Base-by-base conservation (phyloP, 257 asterid species). In the Haberlea rhodopensis region DNA sequence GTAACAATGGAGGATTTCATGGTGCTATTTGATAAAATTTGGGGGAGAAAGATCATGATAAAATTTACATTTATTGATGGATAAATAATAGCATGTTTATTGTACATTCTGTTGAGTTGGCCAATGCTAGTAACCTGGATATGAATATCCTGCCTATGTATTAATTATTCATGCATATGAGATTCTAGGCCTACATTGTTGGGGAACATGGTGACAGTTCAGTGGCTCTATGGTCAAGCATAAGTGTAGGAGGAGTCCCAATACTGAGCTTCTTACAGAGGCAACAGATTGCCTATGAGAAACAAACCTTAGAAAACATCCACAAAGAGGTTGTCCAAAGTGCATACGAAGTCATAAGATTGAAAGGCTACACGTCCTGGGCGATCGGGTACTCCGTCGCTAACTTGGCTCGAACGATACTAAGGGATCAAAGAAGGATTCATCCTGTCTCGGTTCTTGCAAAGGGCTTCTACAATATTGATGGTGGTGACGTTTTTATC, bases 301-400 rank as follows among this genome's bases (percentile, higher is more conserved):
- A 84, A 66, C 87, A 82, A 52, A 87, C 86, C 0, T 79, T 90
- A 0, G 91, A 79, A 65, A 78, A 73, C 64, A 90, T 90, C 34
- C 89, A 83, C 69, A 83, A 83, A 60, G 83, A 82, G 69, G 97
- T 90, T 0, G 89, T 87, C 19, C 83, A 83, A 9, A 65, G 96
- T 10, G 97, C 97, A 2, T 86, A 87, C 51, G 96, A 90, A 59
- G 97, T 90, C 24, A 90, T 90, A 57, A 75, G 63, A 7, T 74
- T 90, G 58, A 90, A 90, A 73, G 97, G 97, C 57, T 90, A 90
- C 87, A 90, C 96, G 20, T 90, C 97, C 0, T 90, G 97, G 97
- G 97, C 97, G 3, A 86, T 90, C 0, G 97, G 97, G 4, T 90
- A 90, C 73, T 90, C 97, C 0, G 97, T 76, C 0, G 95, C 97